Conservation (phyloP, 306 rosid species). For the Pterocarpus santalinus region DNA sequence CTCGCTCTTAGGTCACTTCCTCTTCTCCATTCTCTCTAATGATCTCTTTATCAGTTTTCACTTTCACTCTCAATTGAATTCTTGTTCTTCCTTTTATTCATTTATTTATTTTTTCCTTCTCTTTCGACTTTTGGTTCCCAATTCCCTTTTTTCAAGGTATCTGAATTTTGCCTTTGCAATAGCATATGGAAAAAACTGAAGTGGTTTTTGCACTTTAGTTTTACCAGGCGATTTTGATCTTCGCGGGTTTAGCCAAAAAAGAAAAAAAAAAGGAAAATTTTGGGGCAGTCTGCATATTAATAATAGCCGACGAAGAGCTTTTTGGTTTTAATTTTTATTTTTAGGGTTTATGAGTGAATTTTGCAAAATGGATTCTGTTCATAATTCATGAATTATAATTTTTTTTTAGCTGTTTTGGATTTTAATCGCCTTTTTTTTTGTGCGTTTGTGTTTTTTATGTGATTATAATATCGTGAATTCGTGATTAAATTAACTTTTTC, state of each 20-base stretch:
- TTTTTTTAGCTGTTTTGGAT: not conserved
- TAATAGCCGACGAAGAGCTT: not conserved
- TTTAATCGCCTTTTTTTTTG: slow-evolving; percentile 13
- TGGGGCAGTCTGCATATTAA: not conserved
- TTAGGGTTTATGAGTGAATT: slow-evolving; percentile 37
- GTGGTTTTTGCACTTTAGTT: slow-evolving; percentile 7
- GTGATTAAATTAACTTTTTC: not conserved
- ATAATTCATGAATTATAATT: not conserved
- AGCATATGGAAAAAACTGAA: not conserved
- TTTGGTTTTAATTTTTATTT: not conserved
- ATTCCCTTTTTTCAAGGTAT: not conserved
- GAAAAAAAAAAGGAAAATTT: not conserved
- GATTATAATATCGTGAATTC: not conserved
- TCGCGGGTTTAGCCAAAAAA: not conserved
- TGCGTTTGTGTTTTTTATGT: not conserved
- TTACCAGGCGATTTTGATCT: not conserved
- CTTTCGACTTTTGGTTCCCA: not conserved
- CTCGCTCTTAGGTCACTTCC: not conserved
- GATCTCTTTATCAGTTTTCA: not conserved
- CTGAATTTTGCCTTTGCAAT: not conserved
- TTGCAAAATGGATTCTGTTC: not conserved
- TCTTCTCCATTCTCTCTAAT: not conserved
- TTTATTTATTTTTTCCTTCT: not conserved
- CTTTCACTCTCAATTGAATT: not conserved
- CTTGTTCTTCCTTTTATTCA: too few species aligned